Conservation (phyloP, 2,329 filamentous ascomycete genomes). For the Coccinonectria pachysandricola region DNA sequence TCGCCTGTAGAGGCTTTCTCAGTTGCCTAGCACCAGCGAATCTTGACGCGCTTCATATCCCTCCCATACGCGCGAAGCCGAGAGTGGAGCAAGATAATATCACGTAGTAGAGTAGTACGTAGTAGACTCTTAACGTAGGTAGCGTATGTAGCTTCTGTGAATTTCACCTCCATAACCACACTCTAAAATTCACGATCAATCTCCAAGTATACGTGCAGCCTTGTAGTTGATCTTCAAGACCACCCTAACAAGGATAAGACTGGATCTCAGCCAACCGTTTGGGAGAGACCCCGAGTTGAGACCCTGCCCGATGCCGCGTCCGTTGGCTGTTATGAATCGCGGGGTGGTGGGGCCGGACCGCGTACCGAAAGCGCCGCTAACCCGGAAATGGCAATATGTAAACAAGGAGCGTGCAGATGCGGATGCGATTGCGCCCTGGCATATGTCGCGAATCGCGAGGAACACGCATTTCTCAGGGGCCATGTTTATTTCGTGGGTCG, state of each 20-base stretch:
- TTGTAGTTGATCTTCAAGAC: background rate
- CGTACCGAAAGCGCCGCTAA: conserved; percentile 20
- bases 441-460: too few relatives aligned
- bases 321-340: conserved; percentile 19
- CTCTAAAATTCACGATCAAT: conserved; percentile 16
- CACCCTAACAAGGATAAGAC: conserved; percentile 1
- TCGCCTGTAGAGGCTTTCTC: too few relatives aligned
- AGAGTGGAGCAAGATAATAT: too few relatives aligned
- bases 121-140: too few relatives aligned
- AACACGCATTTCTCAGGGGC: conserved; percentile 1
- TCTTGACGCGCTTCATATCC: too few relatives aligned
- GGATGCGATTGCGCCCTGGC: too few relatives aligned
- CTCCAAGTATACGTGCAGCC: too few relatives aligned
- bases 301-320: conserved; percentile 13
- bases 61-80: too few relatives aligned
- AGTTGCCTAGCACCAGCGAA: too few relatives aligned
- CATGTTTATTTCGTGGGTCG: conserved; percentile 1
- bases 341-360: conserved; percentile 14
- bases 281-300: conserved; percentile 11
- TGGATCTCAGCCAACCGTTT: conserved; percentile 1
- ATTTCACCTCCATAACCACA: conserved; percentile 9
- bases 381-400: conserved; percentile 33
- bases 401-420: conserved; percentile 31
- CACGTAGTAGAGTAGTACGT: too few relatives aligned
- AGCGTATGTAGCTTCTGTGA: too few relatives aligned